phyloP scores from a whole-genome alignment of 371 early-diverging fungal genomes.

The Catenaria anguillulae region DNA sequence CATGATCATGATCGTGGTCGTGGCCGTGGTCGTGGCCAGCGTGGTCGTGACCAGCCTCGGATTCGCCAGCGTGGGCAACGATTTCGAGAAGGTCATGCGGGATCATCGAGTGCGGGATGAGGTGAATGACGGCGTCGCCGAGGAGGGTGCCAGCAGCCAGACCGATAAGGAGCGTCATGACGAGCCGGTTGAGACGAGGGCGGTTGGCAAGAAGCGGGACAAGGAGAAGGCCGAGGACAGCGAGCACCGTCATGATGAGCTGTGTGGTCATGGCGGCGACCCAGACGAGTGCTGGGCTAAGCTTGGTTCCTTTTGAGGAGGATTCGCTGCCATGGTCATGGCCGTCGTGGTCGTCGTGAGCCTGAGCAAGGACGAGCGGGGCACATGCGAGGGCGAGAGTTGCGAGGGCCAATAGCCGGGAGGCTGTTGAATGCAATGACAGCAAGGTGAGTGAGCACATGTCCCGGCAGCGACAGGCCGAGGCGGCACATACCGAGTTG shows the following conservation, averaged over 20 bases:
- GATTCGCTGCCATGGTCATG: background rate
- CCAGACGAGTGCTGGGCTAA: background rate
- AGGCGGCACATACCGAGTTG: too few relatives aligned
- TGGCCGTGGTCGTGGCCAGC: too few relatives aligned
- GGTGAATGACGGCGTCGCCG: slow-evolving; percentile 72
- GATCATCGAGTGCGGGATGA: too few relatives aligned
- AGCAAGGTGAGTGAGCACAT: too few relatives aligned
- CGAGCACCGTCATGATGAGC: background rate
- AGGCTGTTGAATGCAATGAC: too few relatives aligned
- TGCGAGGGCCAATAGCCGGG: too few relatives aligned
- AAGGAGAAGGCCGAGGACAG: background rate
- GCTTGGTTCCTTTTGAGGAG: background rate
- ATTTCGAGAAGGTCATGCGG: slow-evolving; percentile 56
- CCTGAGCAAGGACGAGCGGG: too few relatives aligned
- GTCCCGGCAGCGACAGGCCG: too few relatives aligned
- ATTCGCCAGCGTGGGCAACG: too few relatives aligned
- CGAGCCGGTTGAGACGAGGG: background rate
- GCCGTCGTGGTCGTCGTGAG: background rate
- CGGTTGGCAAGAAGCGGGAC: background rate
- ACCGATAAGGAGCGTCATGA: background rate
- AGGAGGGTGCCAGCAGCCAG: slow-evolving; percentile 22
- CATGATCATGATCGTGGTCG: too few relatives aligned
- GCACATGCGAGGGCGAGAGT: too few relatives aligned
- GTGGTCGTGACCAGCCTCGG: background rate
- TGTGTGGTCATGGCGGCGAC: background rate